Conservation (phyloP, 2,329 filamentous ascomycete species). For the Clarireedia paspali region DNA sequence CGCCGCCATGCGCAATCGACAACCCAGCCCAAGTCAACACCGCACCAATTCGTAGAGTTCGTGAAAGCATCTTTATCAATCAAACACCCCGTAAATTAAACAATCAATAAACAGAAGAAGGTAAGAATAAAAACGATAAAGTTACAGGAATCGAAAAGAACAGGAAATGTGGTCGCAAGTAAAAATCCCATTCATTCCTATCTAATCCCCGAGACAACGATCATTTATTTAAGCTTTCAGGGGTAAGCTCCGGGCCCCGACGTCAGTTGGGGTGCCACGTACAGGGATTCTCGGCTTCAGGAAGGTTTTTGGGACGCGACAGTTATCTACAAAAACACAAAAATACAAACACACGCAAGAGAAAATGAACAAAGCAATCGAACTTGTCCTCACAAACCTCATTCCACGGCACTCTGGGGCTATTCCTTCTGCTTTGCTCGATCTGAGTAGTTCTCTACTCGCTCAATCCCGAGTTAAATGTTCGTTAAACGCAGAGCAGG, state of each 20-base stretch:
- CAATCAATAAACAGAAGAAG: not conserved
- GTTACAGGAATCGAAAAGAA: not conserved
- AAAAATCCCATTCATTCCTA: no score
- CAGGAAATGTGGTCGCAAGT: not conserved
- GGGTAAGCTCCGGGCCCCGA: not conserved
- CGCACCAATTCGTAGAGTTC: not conserved
- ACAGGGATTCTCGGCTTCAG: no score
- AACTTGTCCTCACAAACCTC: conserved; percentile 64
- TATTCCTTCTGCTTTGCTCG: conserved; percentile 61
- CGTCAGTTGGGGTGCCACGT: no score
- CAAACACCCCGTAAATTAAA: no score
- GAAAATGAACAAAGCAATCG: conserved; percentile 65
- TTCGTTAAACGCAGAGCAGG: conserved; percentile 75
- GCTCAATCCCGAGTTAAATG: conserved; percentile 75
- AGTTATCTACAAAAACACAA: not conserved
- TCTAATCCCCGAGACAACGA: not conserved
- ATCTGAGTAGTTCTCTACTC: conserved; percentile 65
- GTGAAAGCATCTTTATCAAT: not conserved
- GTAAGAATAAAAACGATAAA: not conserved
- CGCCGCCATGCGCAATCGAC: conserved; percentile 45
- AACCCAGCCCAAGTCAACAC: conserved; percentile 25
- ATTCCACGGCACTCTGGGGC: conserved; percentile 64
- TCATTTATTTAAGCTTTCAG: not conserved
- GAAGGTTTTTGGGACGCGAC: no score
- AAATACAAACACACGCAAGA: not conserved